Evolutionary conservation across 176 grass and related monocot genomes (phyloP).

Genomic region (Lolium rigidum): DNA sequence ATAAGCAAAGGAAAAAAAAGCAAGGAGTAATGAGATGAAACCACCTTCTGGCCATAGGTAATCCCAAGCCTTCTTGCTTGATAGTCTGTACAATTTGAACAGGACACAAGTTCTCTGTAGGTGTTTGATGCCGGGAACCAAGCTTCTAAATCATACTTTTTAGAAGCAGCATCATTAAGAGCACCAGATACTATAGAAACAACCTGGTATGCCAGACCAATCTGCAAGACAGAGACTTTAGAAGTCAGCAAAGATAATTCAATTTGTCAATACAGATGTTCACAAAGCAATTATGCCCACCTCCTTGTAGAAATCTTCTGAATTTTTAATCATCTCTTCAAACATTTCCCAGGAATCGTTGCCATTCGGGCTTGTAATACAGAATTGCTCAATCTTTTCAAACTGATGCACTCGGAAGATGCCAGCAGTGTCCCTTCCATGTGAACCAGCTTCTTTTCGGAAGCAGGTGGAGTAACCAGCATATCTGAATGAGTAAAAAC

Average conservation of each 20-base stretch:
- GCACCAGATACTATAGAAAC: too few species aligned
- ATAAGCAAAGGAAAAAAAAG: neutral
- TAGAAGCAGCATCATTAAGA: too few species aligned
- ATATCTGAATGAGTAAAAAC: conserved; percentile 50
- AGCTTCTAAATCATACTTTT: too few species aligned
- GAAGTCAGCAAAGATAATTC: conserved; percentile 12
- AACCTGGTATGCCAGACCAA: too few species aligned
- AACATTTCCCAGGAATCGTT: conserved; percentile 84
- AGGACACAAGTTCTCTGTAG: too few species aligned
- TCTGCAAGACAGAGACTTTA: conserved; percentile 24
- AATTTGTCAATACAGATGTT: too few species aligned
- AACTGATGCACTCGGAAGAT: conserved; percentile 96
- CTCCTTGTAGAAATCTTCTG: conserved; percentile 83
- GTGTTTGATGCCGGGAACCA: too few species aligned
- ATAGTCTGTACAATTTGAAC: too few species aligned
- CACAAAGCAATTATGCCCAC: conserved; percentile 32
- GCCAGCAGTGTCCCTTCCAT: conserved; percentile 82
- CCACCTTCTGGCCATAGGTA: conserved; percentile 53
- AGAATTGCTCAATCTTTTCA: conserved; percentile 94
- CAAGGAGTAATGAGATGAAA: conserved; percentile 4
- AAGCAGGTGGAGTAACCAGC: conserved; percentile 97
- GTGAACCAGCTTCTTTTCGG: conserved; percentile 90
- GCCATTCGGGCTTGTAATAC: conserved; percentile 75
- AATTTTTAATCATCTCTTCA: conserved; percentile 89
- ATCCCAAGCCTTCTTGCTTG: too few species aligned